phyloP scores from a whole-genome alignment of 2,329 filamentous ascomycete species.

The Aureobasidium zeae region DNA sequence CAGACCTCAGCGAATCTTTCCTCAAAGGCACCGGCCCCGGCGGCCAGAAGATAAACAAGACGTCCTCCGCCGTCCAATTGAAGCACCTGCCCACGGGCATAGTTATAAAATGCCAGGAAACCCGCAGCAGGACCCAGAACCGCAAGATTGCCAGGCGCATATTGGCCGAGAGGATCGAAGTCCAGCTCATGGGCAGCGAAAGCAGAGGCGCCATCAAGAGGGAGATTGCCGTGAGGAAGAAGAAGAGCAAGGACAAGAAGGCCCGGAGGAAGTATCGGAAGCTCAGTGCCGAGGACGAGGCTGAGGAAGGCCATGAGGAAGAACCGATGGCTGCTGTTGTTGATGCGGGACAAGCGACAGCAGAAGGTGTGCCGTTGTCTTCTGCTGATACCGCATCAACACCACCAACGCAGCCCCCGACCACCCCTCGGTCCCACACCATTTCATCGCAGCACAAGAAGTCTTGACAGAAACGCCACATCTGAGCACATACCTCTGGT shows the following conservation, averaged over 20 bases:
- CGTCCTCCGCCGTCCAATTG: slow-evolving; percentile 85
- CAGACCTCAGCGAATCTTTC: slow-evolving; percentile 74
- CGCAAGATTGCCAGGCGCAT: slow-evolving; percentile 72
- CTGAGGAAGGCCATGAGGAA: slow-evolving; percentile 17
- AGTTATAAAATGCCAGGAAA: slow-evolving; percentile 89
- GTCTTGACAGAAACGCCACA: too few species aligned
- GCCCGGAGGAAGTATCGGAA: slow-evolving; percentile 66
- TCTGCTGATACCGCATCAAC: background rate
- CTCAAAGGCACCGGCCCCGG: slow-evolving; percentile 87
- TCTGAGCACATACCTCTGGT: too few species aligned
- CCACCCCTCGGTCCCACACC: too few species aligned
- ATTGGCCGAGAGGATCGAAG: slow-evolving; percentile 69
- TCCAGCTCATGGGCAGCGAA: slow-evolving; percentile 59
- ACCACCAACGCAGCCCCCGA: background rate
- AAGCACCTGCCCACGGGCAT: slow-evolving; percentile 84
- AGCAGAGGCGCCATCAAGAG: slow-evolving; percentile 58
- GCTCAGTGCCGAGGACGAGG: slow-evolving; percentile 43
- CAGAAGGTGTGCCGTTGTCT: too few species aligned
- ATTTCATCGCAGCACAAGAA: too few species aligned
- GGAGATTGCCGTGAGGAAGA: slow-evolving; percentile 55
- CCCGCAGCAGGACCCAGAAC: slow-evolving; percentile 78
- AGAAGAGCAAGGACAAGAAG: slow-evolving; percentile 74
- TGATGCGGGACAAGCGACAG: background rate
- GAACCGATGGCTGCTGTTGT: background rate
- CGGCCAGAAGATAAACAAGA: slow-evolving; percentile 99